Evolutionary conservation across 2,329 filamentous ascomycete species (phyloP).

Genomic region (Teratosphaeria nubilosa): DNA sequence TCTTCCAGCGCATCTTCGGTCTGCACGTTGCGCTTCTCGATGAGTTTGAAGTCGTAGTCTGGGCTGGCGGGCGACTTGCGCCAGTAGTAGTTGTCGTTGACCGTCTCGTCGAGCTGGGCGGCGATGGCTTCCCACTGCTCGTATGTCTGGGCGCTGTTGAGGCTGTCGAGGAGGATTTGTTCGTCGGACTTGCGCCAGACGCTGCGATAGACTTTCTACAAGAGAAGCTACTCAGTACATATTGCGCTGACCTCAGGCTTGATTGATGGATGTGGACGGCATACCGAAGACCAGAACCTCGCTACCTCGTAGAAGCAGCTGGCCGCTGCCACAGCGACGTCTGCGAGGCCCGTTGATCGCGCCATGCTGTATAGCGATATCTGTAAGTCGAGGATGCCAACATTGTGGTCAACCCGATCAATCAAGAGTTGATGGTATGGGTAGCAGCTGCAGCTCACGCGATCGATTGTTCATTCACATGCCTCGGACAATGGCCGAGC

Average conservation of each 20-base stretch:
- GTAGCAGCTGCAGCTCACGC: neutral
- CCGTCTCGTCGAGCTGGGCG: conserved; percentile 64
- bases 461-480: neutral
- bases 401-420: neutral
- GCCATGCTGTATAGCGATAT: neutral
- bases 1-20: conserved; percentile 56
- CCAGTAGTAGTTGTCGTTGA: conserved; percentile 59
- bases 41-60: conserved; percentile 61
- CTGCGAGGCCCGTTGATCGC: neutral
- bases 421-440: neutral
- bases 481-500: neutral
- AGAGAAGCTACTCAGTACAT: neutral
- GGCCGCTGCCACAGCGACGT: neutral
- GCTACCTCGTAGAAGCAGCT: neutral
- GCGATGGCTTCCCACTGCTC: conserved; percentile 66
- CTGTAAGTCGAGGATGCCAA: neutral
- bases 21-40: conserved; percentile 62
- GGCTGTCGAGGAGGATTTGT: conserved; percentile 10
- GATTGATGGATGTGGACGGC: neutral
- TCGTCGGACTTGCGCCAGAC: neutral
- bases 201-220: neutral
- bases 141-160: conserved; percentile 4
- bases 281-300: neutral
- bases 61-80: conserved; percentile 60
- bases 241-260: neutral